phyloP scores from a whole-genome alignment of 2,329 filamentous ascomycete species.

The Diaporthe eres region DNA sequence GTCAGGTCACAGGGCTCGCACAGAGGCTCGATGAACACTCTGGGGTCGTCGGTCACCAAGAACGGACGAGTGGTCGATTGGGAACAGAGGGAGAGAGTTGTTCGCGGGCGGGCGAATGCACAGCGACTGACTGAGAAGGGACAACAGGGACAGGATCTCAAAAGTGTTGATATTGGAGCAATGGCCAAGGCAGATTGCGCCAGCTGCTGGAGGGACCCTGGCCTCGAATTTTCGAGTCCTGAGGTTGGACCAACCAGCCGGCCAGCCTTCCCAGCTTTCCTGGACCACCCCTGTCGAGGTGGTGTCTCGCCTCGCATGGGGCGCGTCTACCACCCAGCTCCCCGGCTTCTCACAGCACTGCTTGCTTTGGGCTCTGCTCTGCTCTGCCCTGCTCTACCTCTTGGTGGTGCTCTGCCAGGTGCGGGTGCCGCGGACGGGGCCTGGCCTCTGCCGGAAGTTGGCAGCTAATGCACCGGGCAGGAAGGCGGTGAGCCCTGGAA shows the following conservation, averaged over 20 bases:
- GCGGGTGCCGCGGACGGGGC: constrained; percentile 31
- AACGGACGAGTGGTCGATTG: neutral
- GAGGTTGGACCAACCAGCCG: constrained; percentile 24
- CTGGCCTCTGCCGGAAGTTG: constrained; percentile 18
- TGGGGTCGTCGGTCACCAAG: neutral
- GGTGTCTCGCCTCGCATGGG: constrained; percentile 24
- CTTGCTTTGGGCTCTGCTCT: neutral
- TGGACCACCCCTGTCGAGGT: constrained; percentile 22
- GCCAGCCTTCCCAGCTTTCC: constrained; percentile 8
- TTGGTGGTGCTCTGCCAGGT: neutral
- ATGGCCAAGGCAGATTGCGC: constrained; percentile 30
- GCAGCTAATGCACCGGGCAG: constrained; percentile 7
- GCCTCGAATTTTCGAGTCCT: constrained; percentile 32
- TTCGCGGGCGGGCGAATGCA: constrained; percentile 9
- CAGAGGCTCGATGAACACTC: constrained; percentile 9
- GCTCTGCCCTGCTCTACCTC: neutral
- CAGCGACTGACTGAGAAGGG: constrained; percentile 5
- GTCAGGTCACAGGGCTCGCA: neutral
- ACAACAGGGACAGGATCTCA: constrained; percentile 19
- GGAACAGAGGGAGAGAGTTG: neutral
- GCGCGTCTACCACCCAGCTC: constrained; percentile 13
- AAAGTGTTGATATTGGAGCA: constrained; percentile 35
- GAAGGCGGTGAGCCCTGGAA: constrained; percentile 20
- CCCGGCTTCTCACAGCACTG: neutral
- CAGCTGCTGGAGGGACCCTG: constrained; percentile 27